A percentile compares a stretch with the other conserved stretches of the same genome.
These are phyloP conservation scores for Aspergillus pseudonomiae DNA, from an alignment of 2,329 filamentous ascomycete species.

Conservation along the genomic window DNA sequence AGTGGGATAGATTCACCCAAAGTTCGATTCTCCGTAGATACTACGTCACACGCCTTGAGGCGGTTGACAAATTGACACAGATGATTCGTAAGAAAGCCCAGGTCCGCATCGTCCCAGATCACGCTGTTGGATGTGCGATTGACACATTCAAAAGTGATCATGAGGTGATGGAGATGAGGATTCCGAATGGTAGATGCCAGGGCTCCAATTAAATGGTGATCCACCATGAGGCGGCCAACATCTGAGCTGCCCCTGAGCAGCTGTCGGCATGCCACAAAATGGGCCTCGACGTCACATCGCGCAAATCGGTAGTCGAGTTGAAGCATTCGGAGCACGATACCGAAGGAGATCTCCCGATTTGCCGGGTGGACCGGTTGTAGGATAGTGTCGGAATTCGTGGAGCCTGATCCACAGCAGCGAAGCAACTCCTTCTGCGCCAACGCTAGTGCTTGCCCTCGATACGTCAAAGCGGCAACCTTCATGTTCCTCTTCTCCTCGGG, in stretches of 20 bases:
- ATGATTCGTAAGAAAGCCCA: background rate
- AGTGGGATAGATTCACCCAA: background rate
- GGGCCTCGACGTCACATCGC: background rate
- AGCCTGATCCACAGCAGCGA: background rate
- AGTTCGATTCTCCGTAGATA: background rate
- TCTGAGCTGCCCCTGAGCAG: background rate
- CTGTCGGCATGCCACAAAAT: conserved; percentile 3
- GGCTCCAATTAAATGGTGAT: background rate
- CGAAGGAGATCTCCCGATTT: background rate
- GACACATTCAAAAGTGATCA: conserved; percentile 3
- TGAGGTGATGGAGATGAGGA: conserved; percentile 5
- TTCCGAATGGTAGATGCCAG: conserved; percentile 1
- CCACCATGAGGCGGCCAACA: too few relatives aligned
- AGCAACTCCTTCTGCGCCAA: conserved; percentile 1
- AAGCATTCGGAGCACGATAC: conserved; percentile 5
- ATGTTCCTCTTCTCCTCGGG: background rate
- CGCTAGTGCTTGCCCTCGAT: conserved; percentile 1
- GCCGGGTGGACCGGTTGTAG: background rate
- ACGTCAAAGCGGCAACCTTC: background rate
- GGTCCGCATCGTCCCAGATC: conserved; percentile 1
- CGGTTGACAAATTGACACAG: background rate
- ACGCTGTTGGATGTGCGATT: background rate
- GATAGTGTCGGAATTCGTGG: too few relatives aligned
- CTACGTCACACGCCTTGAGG: background rate
- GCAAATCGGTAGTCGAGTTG: conserved; percentile 8